Base-by-base conservation (phyloP, 345 rosid genomes). In the Zanthoxylum bungeanum region DNA sequence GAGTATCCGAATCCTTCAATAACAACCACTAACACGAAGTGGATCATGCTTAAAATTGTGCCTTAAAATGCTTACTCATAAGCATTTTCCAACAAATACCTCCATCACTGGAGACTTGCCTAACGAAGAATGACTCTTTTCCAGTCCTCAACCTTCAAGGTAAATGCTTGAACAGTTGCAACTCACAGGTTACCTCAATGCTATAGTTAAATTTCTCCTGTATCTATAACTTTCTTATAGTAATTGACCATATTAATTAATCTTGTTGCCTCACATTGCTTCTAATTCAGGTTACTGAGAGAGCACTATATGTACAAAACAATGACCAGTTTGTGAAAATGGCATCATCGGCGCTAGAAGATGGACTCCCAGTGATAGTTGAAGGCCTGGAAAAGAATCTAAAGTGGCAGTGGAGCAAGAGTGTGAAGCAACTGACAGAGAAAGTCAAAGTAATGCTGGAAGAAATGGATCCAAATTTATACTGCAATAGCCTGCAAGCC, bases 221-320 rank as follows among this genome's bases (percentile, higher is more conserved):
- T 33, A 14, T 8, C 5, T 58, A 2, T 44, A 19, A 6, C 5
- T 44, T 58, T 30, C 33, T 58, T 36, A 16, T 33, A 3, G 12
- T 14, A 52, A 69, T 62, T 49, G 6, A 49, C 60, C 22, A 28
- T 37, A 42, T 28, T 22, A 0, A n/a, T 6, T 17, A 7, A 10
- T 63, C 9, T 17, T 39, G 19, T n/a, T 40, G 67, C 31, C 14
- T 11, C 56, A n/a, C 5, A 19, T 57, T 37, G 46, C 21, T 64
- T 19, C 9, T 9, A 30, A 34, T 24, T 39, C 70, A 87, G 92
- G 94, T 89, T 0, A 89, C 90, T 0, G 86, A 89, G 69, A 79
- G 91, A 5, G 90, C 94, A 3, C 73, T 87, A 1, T 83, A 85
- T 47, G 61, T 85, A 36, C 85, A 89, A 92, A 87, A 87, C 85